Evolutionary conservation across 1,139 yeast species (phyloP), one percentile per base, ranked within the genome.

Genomic region (Saccharomyces hybrid): DNA sequence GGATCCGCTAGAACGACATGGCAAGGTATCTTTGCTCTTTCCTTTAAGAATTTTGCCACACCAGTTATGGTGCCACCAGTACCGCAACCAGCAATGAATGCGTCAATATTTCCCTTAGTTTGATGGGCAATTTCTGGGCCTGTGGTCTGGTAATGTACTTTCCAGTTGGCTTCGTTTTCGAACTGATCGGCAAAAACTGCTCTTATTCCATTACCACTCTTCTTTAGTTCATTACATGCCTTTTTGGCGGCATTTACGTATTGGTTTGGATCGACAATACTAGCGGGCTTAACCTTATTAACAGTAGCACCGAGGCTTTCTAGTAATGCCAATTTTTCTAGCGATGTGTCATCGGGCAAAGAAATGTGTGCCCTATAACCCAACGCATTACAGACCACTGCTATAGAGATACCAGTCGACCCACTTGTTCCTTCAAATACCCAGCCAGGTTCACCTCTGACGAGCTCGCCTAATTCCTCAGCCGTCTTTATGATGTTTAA

Each of bases 371-470:
- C 88, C 13, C 79, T 81, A 69, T 91, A 91, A 0, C 99, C 99
- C 57, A 88, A 71, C 0, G 97, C 88, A 62, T 90, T 82, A 58
- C 96, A 88, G 26, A 93, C 78, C 72, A 89, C 81, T 1, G 98
- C 97, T 61, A 93, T 80, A 2, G 97, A 88, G 28, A 93, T 93
- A 7, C 99, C 99, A 0, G 99, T 93, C 0, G 97, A 88, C 0
- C 98, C 98, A 9, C 95, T 84, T 0, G 98, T 93, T 3, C 99
- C 99, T 73, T 93, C 99, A 68, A 85, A 90, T 19, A 84, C 78
- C 60, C 72, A 69, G 28, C 73, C 75, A 6, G 66, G 65, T 66
- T 88, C 90, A 2, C 81, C 83, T 52, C 74, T 63, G 7, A 73
- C 69, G 47, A 91, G 69, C 13, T 75, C 68, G 0, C 93, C 95